Evolutionary conservation across 257 asterid species (phyloP).

Genomic region (Nicotiana obtusifolia): DNA sequence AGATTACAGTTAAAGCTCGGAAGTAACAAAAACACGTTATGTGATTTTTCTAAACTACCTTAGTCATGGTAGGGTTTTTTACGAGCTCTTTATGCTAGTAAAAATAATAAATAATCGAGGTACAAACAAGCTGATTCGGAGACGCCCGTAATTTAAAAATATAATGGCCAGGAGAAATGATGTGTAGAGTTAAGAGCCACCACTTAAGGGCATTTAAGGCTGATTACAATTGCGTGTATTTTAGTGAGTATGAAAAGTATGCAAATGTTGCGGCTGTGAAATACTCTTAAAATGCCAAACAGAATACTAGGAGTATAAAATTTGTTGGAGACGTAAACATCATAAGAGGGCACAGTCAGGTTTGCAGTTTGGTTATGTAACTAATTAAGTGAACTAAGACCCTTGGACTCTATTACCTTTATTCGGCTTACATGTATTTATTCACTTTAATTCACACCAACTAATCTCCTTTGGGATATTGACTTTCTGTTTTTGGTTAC

Average conservation of each 20-base stretch:
- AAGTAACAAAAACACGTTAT: too few species aligned
- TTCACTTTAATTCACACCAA: background rate
- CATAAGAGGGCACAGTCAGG: background rate
- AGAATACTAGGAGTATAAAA: background rate
- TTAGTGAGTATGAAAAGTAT: background rate
- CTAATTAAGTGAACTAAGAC: background rate
- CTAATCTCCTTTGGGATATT: background rate
- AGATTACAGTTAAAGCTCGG: too few species aligned
- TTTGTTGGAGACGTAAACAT: conserved; percentile 5
- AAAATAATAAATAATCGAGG: background rate
- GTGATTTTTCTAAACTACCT: too few species aligned
- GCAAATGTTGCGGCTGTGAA: background rate
- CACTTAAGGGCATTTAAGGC: background rate
- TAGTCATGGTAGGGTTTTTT: too few species aligned
- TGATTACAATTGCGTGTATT: background rate
- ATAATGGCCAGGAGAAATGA: background rate
- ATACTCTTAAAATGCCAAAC: background rate
- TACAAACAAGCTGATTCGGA: background rate
- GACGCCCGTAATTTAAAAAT: too few species aligned
- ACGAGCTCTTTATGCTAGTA: too few species aligned
- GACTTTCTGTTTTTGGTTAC: background rate
- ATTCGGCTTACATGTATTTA: background rate
- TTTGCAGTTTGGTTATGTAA: background rate
- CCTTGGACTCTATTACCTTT: background rate
- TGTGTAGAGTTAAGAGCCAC: background rate